Evolutionary conservation across 305 asterid species (phyloP).

Genomic region (Plantago rigida): DNA sequence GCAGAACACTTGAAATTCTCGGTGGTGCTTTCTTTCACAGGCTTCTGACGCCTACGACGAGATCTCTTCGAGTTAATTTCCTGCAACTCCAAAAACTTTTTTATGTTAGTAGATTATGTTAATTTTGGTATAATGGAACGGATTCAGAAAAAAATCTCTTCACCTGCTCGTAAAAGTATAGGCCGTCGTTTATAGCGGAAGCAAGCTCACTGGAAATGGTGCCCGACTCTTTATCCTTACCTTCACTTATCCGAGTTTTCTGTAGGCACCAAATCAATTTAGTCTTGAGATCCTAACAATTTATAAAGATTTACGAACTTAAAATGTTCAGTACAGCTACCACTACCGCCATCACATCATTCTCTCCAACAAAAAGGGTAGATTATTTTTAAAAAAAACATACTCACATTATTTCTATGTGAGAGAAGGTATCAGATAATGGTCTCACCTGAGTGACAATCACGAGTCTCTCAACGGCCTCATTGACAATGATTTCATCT

Average conservation of each 20-base stretch:
- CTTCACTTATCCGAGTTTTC: constrained; percentile 46
- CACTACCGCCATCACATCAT: too few species aligned
- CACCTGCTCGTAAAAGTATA: constrained; percentile 89
- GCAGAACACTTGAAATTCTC: constrained; percentile 40
- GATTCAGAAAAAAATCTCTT: constrained; percentile 20
- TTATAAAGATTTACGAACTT: not conserved
- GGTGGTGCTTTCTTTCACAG: constrained; percentile 37
- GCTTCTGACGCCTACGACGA: constrained; percentile 35
- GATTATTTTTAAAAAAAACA: not conserved
- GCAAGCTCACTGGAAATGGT: constrained; percentile 65
- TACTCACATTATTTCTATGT: constrained; percentile 6
- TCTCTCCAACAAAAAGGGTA: too few species aligned
- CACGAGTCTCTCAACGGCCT: constrained; percentile 79
- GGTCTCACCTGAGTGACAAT: constrained; percentile 78
- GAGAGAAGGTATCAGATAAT: constrained; percentile 16
- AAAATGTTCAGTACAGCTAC: not conserved
- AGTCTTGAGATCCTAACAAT: constrained; percentile 15
- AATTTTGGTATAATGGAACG: constrained; percentile 10
- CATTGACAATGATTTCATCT: constrained; percentile 50
- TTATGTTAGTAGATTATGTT: not conserved
- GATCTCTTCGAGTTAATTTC: constrained; percentile 54
- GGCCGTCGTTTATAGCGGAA: constrained; percentile 79
- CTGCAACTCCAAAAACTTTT: constrained; percentile 34
- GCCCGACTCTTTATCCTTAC: constrained; percentile 40
- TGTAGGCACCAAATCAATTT: constrained; percentile 29